Evolutionary conservation across 495 filamentous ascomycete species (phyloP), one percentile per base, ranked within the genome.

Genomic region (Parathielavia hyrcaniae): DNA sequence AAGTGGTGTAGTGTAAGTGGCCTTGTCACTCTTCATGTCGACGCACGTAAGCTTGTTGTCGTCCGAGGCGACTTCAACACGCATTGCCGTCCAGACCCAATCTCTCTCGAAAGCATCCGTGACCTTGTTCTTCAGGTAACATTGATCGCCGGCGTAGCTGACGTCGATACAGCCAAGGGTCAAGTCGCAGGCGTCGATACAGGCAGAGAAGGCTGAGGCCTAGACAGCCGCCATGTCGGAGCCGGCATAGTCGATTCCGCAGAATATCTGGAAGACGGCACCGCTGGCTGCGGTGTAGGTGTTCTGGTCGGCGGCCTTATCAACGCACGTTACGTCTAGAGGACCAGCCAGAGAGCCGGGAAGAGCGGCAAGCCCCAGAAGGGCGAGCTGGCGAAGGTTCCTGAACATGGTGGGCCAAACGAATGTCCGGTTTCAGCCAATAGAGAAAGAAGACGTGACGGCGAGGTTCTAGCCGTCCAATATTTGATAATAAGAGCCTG

Each of bases 91-190:
- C 41, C 41, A 45, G 19, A 45, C 41, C 41, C 41, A 45, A 12
- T 45, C 41, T 7, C 46, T 8, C 22, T 49, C 22, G 14, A 34
- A 5, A 23, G 23, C 5, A 4, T 30, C 10, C 8, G n/a, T 23
- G 11, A 32, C 9, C 13, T 13, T 49, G 20, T 49, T 49, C 53
- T 55, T 55, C 26, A 55, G 32, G 32, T 45, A 55, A 30, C 53
- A 55, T 7, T 23, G 36, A 6, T 44, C 53, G 16, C 43, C 53
- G 4, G 26, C 30, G 32, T 47, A 55, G 23, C 40, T 40, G 13
- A 57, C 45, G 30, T 48, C 54, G 12, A 40, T 23, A 20, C 54
- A 57, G 10, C 54, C 54, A 1, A 11, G 17, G 26, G 34, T 32
- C 8, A 13, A 9, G 11, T 23, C 54, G 26, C 54, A 57, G 11